Conservation (phyloP, 2,329 filamentous ascomycete genomes). For the Albophoma yamanashiensis region DNA sequence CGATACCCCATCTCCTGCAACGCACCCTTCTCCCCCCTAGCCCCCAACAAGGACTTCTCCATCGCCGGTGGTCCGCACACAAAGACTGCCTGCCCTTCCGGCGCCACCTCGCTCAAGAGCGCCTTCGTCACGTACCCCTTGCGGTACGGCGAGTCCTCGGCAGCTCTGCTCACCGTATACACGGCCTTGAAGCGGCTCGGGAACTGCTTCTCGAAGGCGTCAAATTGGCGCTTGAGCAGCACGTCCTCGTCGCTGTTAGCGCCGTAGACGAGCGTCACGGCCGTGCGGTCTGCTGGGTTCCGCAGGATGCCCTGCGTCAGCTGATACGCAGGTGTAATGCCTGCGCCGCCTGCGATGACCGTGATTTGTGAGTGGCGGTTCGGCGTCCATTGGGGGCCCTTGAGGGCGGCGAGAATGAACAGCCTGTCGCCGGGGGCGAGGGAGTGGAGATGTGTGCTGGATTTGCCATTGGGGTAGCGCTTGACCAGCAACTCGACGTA, state of each 20-base stretch:
- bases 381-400: slow-evolving; percentile 42
- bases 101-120: background rate
- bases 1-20: background rate
- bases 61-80: background rate
- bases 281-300: slow-evolving; percentile 50
- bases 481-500: slow-evolving; percentile 57
- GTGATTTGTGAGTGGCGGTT: slow-evolving; percentile 42
- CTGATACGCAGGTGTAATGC: slow-evolving; percentile 62
- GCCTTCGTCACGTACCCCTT: background rate
- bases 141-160: background rate
- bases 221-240: slow-evolving; percentile 42
- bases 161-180: slow-evolving; percentile 35
- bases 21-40: background rate
- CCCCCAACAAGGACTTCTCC: background rate
- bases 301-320: slow-evolving; percentile 50
- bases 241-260: slow-evolving; percentile 56
- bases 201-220: slow-evolving; percentile 36
- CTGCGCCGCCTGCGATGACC: slow-evolving; percentile 60
- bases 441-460: slow-evolving; percentile 55
- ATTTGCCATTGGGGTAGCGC: slow-evolving; percentile 54
- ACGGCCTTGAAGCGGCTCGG: slow-evolving; percentile 45
- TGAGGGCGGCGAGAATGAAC: slow-evolving; percentile 43
- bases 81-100: background rate
- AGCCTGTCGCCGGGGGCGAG: slow-evolving; percentile 51
- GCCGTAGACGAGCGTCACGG: slow-evolving; percentile 54